phyloP scores from a whole-genome alignment of 768 basidiomycete genomes.

The Mycena albidolilacea region DNA sequence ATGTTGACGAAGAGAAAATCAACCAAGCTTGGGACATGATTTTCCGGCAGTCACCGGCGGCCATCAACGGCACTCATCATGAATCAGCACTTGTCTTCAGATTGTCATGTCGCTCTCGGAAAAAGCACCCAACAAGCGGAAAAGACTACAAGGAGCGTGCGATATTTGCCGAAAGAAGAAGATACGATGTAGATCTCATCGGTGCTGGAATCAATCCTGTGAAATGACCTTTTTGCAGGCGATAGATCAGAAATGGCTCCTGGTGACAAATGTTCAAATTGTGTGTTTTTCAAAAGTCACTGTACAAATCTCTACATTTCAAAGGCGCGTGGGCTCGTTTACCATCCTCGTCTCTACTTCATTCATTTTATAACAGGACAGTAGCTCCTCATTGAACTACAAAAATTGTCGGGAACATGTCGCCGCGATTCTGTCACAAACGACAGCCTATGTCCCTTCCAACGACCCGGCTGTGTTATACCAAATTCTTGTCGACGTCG shows the following conservation, averaged over 20 bases:
- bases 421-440: constrained; percentile 27
- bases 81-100: too few species aligned
- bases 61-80: too few species aligned
- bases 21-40: too few species aligned
- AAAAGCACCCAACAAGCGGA: constrained; percentile 13
- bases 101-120: too few species aligned
- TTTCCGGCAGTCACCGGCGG: too few species aligned
- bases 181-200: constrained; percentile 44
- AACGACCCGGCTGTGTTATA: constrained; percentile 22
- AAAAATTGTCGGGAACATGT: constrained; percentile 32
- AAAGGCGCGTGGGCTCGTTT: constrained; percentile 52
- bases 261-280: constrained; percentile 70
- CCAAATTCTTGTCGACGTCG: constrained; percentile 24
- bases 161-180: constrained; percentile 34
- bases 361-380: neutral
- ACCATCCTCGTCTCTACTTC: neutral
- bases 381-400: neutral
- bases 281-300: constrained; percentile 59
- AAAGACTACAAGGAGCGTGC: constrained; percentile 26
- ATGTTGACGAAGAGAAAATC: too few species aligned
- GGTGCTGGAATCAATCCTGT: neutral
- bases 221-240: constrained; percentile 44
- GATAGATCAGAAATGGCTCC: constrained; percentile 71
- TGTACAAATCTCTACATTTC: constrained; percentile 69
- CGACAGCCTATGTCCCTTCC: constrained; percentile 29